These are phyloP conservation scores for Pachysandra terminalis DNA, from an alignment of 164 flowering plant species.

Conservation along the genomic window DNA sequence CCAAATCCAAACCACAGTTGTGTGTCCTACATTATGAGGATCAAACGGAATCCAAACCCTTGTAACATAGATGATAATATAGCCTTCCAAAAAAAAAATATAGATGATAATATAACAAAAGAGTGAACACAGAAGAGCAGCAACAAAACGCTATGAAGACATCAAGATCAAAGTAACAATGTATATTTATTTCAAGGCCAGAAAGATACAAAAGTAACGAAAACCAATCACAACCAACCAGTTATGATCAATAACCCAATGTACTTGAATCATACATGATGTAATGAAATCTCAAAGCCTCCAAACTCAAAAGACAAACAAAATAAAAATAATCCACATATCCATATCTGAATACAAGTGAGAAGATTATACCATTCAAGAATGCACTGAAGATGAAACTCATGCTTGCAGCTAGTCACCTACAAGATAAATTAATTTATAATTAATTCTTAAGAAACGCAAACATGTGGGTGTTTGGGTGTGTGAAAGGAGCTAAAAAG, in stretches of 20 bases:
- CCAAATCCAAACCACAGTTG: no score
- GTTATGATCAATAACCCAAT: not conserved
- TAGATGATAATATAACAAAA: no score
- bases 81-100: no score
- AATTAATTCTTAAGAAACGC: not conserved
- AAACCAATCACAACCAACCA: not conserved
- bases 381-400: conserved; percentile 97
- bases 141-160: not conserved
- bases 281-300: not conserved
- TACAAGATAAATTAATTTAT: conserved; percentile 35
- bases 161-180: not conserved
- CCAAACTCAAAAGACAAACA: not conserved
- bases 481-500: not conserved
- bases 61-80: no score
- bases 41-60: no score
- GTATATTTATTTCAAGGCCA: not conserved
- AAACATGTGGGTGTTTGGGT: not conserved
- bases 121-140: not conserved
- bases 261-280: not conserved
- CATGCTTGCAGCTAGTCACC: conserved; percentile 95
- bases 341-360: not conserved
- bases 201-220: not conserved
- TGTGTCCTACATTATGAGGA: no score
- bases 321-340: not conserved
- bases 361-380: conserved; percentile 68